A percentile compares a stretch with the other conserved stretches of the same genome.
phyloP scores from a whole-genome alignment of 2,329 filamentous ascomycete genomes.

The Neonectria sp. region DNA sequence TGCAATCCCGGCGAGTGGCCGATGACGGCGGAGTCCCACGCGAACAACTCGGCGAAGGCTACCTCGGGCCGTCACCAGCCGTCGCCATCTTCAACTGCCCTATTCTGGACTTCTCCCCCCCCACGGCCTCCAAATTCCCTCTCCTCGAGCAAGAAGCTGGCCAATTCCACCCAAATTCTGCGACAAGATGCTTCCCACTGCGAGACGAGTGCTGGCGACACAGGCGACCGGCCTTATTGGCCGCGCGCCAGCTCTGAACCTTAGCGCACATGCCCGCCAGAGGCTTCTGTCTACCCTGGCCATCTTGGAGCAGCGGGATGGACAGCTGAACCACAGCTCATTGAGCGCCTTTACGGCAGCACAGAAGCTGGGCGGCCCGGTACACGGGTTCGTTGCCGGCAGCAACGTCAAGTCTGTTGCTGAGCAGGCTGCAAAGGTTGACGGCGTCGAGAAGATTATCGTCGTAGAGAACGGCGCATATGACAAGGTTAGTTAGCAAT shows the following conservation, averaged over 20 bases:
- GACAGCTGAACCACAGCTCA: slow-evolving; percentile 86
- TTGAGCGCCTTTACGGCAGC: slow-evolving; percentile 90
- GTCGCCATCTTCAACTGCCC: slow-evolving; percentile 42
- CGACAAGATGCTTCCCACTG: slow-evolving; percentile 51
- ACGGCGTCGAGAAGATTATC: slow-evolving; percentile 93
- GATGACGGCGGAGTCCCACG: slow-evolving; percentile 44
- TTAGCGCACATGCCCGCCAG: slow-evolving; percentile 51
- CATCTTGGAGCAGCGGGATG: slow-evolving; percentile 92
- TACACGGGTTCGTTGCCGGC: slow-evolving; percentile 92
- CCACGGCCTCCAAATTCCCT: slow-evolving; percentile 17
- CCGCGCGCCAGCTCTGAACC: slow-evolving; percentile 43
- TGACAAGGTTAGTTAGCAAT: slow-evolving; percentile 77
- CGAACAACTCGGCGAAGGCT: slow-evolving; percentile 36
- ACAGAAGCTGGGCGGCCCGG: slow-evolving; percentile 84
- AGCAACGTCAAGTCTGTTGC: slow-evolving; percentile 82
- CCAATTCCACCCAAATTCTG: slow-evolving; percentile 27
- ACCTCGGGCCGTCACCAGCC: slow-evolving; percentile 59
- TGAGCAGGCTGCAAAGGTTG: slow-evolving; percentile 88
- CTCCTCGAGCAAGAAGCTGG: slow-evolving; percentile 33
- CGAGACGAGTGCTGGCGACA: slow-evolving; percentile 48
- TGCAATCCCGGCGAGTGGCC: slow-evolving; percentile 45
- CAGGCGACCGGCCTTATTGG: slow-evolving; percentile 47
- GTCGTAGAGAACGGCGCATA: slow-evolving; percentile 91
- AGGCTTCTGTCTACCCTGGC: slow-evolving; percentile 88
- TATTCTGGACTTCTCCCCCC: slow-evolving; percentile 21